Evolutionary conservation across 192 early-diverging fungal genomes (phyloP).

Genomic region (Dispira parvispora): DNA sequence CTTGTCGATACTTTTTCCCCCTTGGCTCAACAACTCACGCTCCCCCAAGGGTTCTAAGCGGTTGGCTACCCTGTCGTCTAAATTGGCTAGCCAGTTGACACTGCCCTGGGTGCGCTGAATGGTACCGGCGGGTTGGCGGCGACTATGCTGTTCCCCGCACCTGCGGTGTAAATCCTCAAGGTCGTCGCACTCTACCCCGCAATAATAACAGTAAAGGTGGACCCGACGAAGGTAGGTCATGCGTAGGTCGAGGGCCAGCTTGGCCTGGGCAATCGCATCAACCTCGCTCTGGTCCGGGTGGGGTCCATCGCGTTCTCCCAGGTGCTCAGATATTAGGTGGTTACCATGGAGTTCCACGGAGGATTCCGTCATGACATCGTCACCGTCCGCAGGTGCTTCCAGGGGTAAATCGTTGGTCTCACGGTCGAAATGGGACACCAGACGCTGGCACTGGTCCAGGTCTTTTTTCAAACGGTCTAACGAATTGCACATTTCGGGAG

Average conservation of each 20-base stretch:
- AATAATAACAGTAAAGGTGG: slow-evolving; percentile 94
- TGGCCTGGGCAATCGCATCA: slow-evolving; percentile 14
- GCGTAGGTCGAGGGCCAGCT: slow-evolving; percentile 49
- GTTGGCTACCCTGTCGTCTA: slow-evolving; percentile 31
- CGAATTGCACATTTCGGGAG: slow-evolving; percentile 53
- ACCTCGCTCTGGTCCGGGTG: slow-evolving; percentile 14
- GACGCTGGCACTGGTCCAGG: slow-evolving; percentile 36
- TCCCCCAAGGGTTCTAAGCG: slow-evolving; percentile 31
- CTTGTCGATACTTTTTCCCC: slow-evolving; percentile 28
- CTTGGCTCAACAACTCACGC: slow-evolving; percentile 27
- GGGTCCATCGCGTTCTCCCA: slow-evolving; percentile 3
- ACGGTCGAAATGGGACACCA: slow-evolving; percentile 39
- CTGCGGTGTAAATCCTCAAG: slow-evolving; percentile 73
- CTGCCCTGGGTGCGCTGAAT: slow-evolving; percentile 10
- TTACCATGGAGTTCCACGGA: slow-evolving; percentile 10
- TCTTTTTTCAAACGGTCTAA: slow-evolving; percentile 59
- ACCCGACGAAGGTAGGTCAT: slow-evolving; percentile 77
- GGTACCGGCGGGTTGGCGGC: slow-evolving; percentile 13
- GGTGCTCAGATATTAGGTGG: slow-evolving; percentile 11
- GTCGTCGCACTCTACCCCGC: slow-evolving; percentile 61
- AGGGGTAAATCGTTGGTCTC: slow-evolving; percentile 10
- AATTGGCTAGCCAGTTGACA: slow-evolving; percentile 24
- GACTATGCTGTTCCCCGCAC: slow-evolving; percentile 43
- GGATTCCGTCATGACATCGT: slow-evolving; percentile 11
- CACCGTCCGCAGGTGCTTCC: slow-evolving; percentile 13